Percentiles rank a stretch among this genome's conserved stretches.
Evolutionary conservation across 164 flowering plant species (phyloP).

Genomic region (Warburgia ugandensis): DNA sequence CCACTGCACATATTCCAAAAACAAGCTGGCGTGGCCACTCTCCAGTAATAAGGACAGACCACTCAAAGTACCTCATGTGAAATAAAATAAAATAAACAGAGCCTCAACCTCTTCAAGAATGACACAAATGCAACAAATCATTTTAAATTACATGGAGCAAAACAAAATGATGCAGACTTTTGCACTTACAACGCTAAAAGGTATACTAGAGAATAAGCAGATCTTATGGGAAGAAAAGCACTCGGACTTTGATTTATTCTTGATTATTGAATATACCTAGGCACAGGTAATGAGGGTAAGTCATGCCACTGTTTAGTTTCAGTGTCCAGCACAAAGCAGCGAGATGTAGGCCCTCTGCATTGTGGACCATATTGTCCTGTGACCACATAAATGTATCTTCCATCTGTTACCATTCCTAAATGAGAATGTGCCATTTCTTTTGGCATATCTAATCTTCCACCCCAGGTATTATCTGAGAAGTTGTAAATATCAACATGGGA

Average conservation of each 20-base stretch:
- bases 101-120: too few species aligned
- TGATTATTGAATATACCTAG: conserved; percentile 46
- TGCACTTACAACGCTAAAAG: too few species aligned
- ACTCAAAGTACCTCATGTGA: too few species aligned
- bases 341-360: conserved; percentile 76
- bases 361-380: conserved; percentile 95
- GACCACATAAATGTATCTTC: conserved; percentile 76
- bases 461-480: conserved; percentile 77
- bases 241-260: background rate
- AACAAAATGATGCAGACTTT: too few species aligned
- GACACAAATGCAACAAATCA: too few species aligned
- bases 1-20: too few species aligned
- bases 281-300: conserved; percentile 72
- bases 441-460: conserved; percentile 71
- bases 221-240: too few species aligned
- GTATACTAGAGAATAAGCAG: too few species aligned
- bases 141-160: too few species aligned
- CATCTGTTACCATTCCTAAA: conserved; percentile 85
- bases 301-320: conserved; percentile 56
- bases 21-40: too few species aligned
- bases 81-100: too few species aligned
- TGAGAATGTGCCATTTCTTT: conserved; percentile 98
- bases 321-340: conserved; percentile 64
- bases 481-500: conserved; percentile 88
- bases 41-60: too few species aligned